Evolutionary conservation across 352 stramenopile species (phyloP).

Genomic region (Globisporangium ultimum): DNA sequence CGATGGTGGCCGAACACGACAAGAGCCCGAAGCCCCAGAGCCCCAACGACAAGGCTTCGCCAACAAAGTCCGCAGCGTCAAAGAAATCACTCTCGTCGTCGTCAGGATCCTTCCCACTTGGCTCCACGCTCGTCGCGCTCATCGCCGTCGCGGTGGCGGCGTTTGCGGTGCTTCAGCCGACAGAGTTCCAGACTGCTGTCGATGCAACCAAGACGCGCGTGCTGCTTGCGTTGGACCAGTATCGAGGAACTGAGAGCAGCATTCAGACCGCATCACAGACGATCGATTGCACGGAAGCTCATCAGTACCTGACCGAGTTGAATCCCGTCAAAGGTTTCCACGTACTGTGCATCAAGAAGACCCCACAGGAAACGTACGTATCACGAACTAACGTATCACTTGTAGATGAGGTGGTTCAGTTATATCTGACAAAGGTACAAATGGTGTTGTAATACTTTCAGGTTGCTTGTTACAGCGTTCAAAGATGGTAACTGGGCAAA

Average conservation of each 20-base stretch:
- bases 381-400: neutral
- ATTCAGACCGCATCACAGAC: neutral
- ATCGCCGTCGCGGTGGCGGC: constrained; percentile 13
- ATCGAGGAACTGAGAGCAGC: constrained; percentile 6
- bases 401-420: neutral
- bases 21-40: no score
- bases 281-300: constrained; percentile 33
- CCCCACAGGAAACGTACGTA: constrained; percentile 35
- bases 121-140: constrained; percentile 13
- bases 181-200: constrained; percentile 10
- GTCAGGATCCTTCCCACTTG: constrained; percentile 1
- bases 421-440: neutral
- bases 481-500: constrained; percentile 47
- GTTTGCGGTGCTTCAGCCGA: constrained; percentile 8
- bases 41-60: no score
- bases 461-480: constrained; percentile 44
- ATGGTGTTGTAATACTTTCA: constrained; percentile 15
- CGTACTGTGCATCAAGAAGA: constrained; percentile 56
- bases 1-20: no score
- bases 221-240: constrained; percentile 9
- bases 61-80: no score
- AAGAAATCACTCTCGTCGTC: neutral
- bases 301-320: constrained; percentile 51
- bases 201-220: constrained; percentile 16
- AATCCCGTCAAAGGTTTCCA: constrained; percentile 68